These are phyloP conservation scores for Barnettozyma pratensis DNA, from an alignment of 805 yeast species.

Conservation along the genomic window DNA sequence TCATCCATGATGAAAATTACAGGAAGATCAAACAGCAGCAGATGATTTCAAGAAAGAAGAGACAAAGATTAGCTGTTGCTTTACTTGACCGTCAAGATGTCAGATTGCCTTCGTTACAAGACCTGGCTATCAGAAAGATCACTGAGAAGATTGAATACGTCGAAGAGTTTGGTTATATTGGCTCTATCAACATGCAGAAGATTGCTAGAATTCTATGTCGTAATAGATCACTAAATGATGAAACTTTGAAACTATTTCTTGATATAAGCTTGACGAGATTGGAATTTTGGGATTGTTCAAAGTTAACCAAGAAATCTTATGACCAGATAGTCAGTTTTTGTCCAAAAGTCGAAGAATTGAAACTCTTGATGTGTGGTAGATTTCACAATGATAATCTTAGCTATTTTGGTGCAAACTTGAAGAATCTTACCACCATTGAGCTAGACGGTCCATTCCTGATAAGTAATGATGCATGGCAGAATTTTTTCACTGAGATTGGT, in stretches of 20 bases:
- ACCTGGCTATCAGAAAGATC: constrained; percentile 65
- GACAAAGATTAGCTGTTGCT: constrained; percentile 81
- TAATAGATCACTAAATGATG: constrained; percentile 72
- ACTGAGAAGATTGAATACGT: constrained; percentile 66
- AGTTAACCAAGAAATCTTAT: constrained; percentile 58
- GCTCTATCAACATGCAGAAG: constrained; percentile 62
- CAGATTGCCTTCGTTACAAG: constrained; percentile 69
- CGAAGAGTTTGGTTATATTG: constrained; percentile 84
- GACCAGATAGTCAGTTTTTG: constrained; percentile 71
- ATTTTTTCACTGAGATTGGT: constrained; percentile 58
- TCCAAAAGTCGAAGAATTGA: constrained; percentile 62
- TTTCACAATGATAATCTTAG: constrained; percentile 69
- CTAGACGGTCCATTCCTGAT: constrained; percentile 90
- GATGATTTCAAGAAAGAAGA: constrained; percentile 60
- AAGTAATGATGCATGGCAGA: constrained; percentile 71
- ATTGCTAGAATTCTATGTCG: constrained; percentile 74
- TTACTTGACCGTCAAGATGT: constrained; percentile 66
- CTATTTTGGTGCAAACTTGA: constrained; percentile 57
- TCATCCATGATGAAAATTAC: constrained; percentile 36
- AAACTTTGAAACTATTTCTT: constrained; percentile 70
- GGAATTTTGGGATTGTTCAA: constrained; percentile 92
- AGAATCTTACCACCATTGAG: constrained; percentile 46
- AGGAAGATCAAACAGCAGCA: constrained; percentile 44
- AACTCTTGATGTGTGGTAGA: constrained; percentile 90
- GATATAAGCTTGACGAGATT: constrained; percentile 50